Evolutionary conservation across 75 land plant species (phyloP).

Genomic region (Picea glauca): DNA sequence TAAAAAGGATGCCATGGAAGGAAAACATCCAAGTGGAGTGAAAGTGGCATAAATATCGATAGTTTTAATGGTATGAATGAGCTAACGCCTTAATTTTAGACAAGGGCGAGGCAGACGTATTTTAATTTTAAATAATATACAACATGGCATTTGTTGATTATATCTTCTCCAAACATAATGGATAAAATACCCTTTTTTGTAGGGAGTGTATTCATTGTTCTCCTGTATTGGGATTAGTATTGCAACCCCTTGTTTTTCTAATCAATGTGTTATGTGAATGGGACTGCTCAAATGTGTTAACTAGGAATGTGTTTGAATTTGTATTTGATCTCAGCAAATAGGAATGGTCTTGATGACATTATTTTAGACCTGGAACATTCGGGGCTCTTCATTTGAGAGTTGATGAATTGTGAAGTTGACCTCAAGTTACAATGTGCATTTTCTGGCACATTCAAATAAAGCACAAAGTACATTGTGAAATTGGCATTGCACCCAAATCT

Average conservation of each 20-base stretch:
- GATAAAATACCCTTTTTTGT: slow-evolving; percentile 1
- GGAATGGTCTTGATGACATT: background rate
- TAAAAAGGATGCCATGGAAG: slow-evolving; percentile 85
- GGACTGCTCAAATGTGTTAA: slow-evolving; percentile 4
- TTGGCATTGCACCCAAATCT: too few species aligned
- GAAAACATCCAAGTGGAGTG: slow-evolving; percentile 62
- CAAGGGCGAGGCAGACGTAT: background rate
- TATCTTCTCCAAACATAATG: background rate
- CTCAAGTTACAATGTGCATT: background rate
- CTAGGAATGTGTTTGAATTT: slow-evolving; percentile 1
- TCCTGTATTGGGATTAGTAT: slow-evolving; percentile 1
- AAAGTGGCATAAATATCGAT: slow-evolving; percentile 20
- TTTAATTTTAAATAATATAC: background rate
- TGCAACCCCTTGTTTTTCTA: slow-evolving; percentile 9
- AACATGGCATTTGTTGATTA: slow-evolving; percentile 1
- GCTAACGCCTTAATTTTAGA: background rate
- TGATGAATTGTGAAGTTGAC: background rate
- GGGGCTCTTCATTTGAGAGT: background rate
- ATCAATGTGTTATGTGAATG: background rate
- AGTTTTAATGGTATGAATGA: background rate
- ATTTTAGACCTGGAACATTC: background rate
- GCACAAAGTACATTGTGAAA: too few species aligned
- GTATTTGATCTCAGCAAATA: slow-evolving; percentile 9
- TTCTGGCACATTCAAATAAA: too few species aligned
- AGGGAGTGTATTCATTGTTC: slow-evolving; percentile 6